Evolutionary conservation across 2,329 filamentous ascomycete genomes (phyloP), one percentile per base, ranked within the genome.

Genomic region (Xylaria sp.): DNA sequence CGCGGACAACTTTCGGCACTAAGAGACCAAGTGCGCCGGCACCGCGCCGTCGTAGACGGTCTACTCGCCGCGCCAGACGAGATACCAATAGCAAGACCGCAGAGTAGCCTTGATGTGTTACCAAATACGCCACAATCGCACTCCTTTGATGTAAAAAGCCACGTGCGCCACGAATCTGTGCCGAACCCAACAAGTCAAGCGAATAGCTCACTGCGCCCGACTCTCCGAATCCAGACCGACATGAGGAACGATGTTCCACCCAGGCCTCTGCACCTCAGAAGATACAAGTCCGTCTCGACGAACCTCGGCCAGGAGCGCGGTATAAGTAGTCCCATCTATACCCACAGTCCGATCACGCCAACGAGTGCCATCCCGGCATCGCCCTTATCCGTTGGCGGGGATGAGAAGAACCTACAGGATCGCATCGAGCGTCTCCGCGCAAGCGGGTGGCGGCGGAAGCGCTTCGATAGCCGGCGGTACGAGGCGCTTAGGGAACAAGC

Each of bases 371-470:
- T 54, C 3, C 20, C 62, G 6, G 49, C 15, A 12, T 58, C 66
- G 41, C 61, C 66, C 18, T 66, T 66, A 9, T 67, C 68, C n/a
- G 61, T 75, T 12, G 71, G 65, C 15, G 71, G 75, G 28, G 63
- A 65, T n/a, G 76, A 75, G 54, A 67, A 69, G 59, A 70, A 62
- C 18, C 78, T 87, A 2, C 80, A 82, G 67, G 81, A 84, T 7
- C 83, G 87, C 28, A 88, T 89, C 71, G 85, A 87, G 78, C 82
- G 84, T 10, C 78, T 90, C 12, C 83, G 86, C 23, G 83, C 83
- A n/a, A 81, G 74, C 59, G 86, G 86, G 2, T 89, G 88, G 87
- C 83, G 83, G 74, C 80, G 88, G 33, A 84, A 84, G 72, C 83
- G 87, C 25, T 90, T 90, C 71, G 84, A 90, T 69, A 79, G 80